phyloP scores from a whole-genome alignment of 148 eudicot species.

The Chenopodium suecicum region DNA sequence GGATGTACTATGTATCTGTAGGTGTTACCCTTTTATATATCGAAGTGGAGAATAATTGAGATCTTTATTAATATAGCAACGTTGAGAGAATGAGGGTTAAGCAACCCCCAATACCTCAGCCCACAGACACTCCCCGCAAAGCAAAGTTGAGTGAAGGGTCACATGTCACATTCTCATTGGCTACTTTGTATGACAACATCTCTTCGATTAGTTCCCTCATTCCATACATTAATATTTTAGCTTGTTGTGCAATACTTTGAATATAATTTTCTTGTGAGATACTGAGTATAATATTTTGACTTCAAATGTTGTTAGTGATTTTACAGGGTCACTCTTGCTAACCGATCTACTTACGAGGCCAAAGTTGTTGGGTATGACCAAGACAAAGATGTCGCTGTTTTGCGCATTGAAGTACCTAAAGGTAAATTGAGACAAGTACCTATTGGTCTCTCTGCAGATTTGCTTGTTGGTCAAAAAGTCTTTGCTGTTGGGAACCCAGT shows the following conservation, averaged over 20 bases:
- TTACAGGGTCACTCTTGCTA: conserved; percentile 89
- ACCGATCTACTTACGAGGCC: conserved; percentile 83
- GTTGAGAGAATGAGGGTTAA: too few species aligned
- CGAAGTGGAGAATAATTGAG: not conserved
- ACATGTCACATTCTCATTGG: too few species aligned
- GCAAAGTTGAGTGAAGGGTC: too few species aligned
- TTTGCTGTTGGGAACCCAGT: conserved; percentile 98
- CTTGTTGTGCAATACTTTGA: not conserved
- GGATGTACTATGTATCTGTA: not conserved
- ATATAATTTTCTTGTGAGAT: not conserved
- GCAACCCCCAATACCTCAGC: too few species aligned
- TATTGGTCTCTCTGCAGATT: conserved; percentile 77
- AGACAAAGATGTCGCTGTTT: conserved; percentile 95
- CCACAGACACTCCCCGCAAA: too few species aligned
- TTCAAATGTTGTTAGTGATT: conserved; percentile 31
- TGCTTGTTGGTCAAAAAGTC: conserved; percentile 98
- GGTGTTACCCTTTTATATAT: not conserved
- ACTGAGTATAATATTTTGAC: conserved; percentile 4
- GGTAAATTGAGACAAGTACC: conserved; percentile 85
- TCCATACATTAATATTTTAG: not conserved
- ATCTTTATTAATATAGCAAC: too few species aligned
- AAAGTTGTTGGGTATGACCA: conserved; percentile 90
- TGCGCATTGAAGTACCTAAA: conserved; percentile 73
- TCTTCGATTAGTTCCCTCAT: not conserved
- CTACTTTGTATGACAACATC: not conserved